Evolutionary conservation across 2,329 filamentous ascomycete species (phyloP).

Genomic region (Laburnicola sp.): DNA sequence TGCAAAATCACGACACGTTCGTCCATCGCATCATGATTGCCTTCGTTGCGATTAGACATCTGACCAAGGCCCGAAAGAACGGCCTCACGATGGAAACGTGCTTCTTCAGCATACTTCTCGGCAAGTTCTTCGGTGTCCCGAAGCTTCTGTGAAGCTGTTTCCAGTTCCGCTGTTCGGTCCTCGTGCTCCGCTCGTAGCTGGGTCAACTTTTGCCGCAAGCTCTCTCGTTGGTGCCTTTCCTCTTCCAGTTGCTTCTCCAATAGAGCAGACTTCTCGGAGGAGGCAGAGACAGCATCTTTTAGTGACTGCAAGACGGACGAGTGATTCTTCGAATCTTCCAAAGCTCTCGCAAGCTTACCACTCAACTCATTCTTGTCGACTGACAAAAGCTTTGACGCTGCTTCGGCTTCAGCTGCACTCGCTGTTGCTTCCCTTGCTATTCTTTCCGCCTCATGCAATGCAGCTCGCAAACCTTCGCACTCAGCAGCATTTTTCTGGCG

Average conservation of each 20-base stretch:
- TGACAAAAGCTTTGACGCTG: conserved; percentile 72
- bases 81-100: conserved; percentile 78
- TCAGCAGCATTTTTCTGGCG: conserved; percentile 83
- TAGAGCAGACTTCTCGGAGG: conserved; percentile 72
- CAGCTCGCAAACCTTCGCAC: conserved; percentile 79
- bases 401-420: conserved; percentile 73
- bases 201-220: conserved; percentile 73
- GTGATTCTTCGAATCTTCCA: conserved; percentile 70
- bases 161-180: conserved; percentile 74
- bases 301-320: conserved; percentile 72
- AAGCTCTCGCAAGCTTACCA: conserved; percentile 67
- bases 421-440: conserved; percentile 79
- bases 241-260: conserved; percentile 82
- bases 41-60: conserved; percentile 60
- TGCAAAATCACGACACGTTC: conserved; percentile 76
- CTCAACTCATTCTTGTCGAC: conserved; percentile 84
- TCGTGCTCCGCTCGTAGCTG: conserved; percentile 84
- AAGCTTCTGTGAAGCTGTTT: conserved; percentile 71
- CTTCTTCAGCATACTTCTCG: conserved; percentile 84
- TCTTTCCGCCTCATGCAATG: conserved; percentile 78
- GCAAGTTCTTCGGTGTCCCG: conserved; percentile 86
- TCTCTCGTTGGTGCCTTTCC: conserved; percentile 75
- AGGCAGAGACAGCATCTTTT: conserved; percentile 75
- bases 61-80: conserved; percentile 82
- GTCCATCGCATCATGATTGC: conserved; percentile 55